Percentiles rank a stretch among this genome's conserved stretches.
These are phyloP conservation scores for Fistulinella prunicolor DNA, from an alignment of 768 basidiomycete genomes.

Conservation along the genomic window DNA sequence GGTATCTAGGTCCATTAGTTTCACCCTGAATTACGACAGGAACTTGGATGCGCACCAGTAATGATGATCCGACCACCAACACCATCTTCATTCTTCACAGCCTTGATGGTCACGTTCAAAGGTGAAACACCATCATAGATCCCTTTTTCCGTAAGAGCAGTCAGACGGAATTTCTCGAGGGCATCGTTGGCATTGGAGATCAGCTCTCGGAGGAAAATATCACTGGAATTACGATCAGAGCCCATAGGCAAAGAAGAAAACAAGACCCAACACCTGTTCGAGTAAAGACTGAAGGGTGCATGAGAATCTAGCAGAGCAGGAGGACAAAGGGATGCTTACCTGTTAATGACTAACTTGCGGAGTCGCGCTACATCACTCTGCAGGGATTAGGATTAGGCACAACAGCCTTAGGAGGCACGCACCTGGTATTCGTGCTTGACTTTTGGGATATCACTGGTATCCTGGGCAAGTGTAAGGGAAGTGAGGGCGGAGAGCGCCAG, in stretches of 20 bases:
- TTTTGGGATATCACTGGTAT: constrained; percentile 40
- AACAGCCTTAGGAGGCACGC: constrained; percentile 10
- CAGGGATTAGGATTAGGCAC: background rate
- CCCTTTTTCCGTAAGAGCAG: constrained; percentile 72
- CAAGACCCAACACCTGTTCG: constrained; percentile 54
- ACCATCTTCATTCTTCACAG: constrained; percentile 64
- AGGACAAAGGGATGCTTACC: constrained; percentile 36
- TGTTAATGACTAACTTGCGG: constrained; percentile 91
- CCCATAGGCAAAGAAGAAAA: background rate
- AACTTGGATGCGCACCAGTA: constrained; percentile 49
- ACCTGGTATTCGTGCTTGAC: constrained; percentile 75
- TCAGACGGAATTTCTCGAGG: constrained; percentile 88
- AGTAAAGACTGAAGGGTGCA: constrained; percentile 61
- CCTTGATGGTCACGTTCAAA: constrained; percentile 89
- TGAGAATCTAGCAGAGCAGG: constrained; percentile 7
- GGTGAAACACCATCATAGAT: constrained; percentile 67
- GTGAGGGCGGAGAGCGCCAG: constrained; percentile 44
- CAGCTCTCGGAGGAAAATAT: constrained; percentile 85
- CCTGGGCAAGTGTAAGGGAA: constrained; percentile 49
- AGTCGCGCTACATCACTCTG: constrained; percentile 93
- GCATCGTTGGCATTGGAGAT: constrained; percentile 97
- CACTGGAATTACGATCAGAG: constrained; percentile 39
- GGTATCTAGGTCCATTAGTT: constrained; percentile 55
- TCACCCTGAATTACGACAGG: background rate
- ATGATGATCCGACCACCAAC: constrained; percentile 74